Base-by-base conservation (phyloP, 78 protist species). In the Anaeramoeba flamelloides region DNA sequence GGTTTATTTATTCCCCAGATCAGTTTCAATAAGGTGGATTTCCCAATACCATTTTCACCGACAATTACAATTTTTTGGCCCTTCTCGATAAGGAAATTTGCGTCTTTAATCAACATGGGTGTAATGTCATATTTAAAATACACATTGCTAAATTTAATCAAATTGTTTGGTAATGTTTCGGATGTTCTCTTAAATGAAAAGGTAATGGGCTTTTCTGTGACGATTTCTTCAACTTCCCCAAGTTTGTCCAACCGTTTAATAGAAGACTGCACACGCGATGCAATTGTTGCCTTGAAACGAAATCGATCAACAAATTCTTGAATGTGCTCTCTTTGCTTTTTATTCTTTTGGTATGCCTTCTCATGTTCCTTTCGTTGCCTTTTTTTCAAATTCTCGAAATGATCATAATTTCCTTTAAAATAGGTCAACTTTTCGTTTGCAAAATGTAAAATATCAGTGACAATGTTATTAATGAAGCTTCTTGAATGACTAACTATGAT, bases 351-450 rank as follows among this genome's bases (percentile, higher is more conserved):
- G 17, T 26, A 53, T 53, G 8, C 17, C 17, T 17, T 53, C 34
- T 53, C 17, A 26, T 53, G 69, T 8, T 53, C 17, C 34, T 26
- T 53, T 17, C 8, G 8, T 53, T 53, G 69, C 17, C 17, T 17
- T 53, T 8, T 53, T 53, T 17, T 8, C 8, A 17, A 26, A 26
- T 53, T 53, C 17, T 53, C 69, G 17, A 53, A 92, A n/a, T 77
- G 37, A 38, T 91, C 85, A 81, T 91, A 92, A 84, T 89, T 92
- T 38, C 96, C 96, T 40, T 83, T 77, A 84, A 88, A 93, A 83
- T 82, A 81, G 22, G 1, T 12, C 74, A 93, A 85, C 40, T 85
- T 83, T 77, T 77, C 2, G 3, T 85, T 77, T 26, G 8, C 8
- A 82, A 91, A 81, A 82, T 90, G 91, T 64, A 93, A 83, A 74